phyloP scores from a whole-genome alignment of 2,329 filamentous ascomycete genomes.

The Leptodontidium sp. region DNA sequence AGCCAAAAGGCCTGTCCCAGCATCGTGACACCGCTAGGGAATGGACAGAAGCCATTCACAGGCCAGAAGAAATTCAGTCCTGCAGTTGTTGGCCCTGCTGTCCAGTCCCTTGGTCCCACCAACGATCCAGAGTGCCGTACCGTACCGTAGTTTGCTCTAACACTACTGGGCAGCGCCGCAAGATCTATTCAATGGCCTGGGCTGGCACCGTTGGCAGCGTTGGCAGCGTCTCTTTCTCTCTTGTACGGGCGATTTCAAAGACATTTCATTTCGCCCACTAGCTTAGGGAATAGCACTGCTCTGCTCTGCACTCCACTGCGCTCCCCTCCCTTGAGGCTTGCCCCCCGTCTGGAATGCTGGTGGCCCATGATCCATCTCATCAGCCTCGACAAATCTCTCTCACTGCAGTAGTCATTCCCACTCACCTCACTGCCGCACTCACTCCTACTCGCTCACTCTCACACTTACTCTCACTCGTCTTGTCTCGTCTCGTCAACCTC shows the following conservation, averaged over 20 bases:
- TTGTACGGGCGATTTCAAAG: not conserved
- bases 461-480: not conserved
- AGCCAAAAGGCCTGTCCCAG: slow-evolving; percentile 2
- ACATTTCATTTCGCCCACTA: slow-evolving; percentile 6
- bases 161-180: not conserved
- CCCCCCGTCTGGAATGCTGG: slow-evolving; percentile 18
- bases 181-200: not conserved
- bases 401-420: not conserved
- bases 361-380: slow-evolving; percentile 6
- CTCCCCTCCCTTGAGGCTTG: slow-evolving; percentile 8
- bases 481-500: slow-evolving; percentile 12
- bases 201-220: not conserved
- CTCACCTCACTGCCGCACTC: not conserved
- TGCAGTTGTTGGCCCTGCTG: too few species aligned
- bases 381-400: slow-evolving; percentile 12
- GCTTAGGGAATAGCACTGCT: not conserved
- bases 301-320: not conserved
- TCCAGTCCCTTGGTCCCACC: not conserved
- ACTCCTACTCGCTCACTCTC: too few species aligned
- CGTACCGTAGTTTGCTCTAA: too few species aligned
- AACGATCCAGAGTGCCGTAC: too few species aligned
- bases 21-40: not conserved
- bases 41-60: not conserved
- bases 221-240: not conserved
- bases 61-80: not conserved